These are phyloP conservation scores for Moricandia moricandioides DNA, from an alignment of 345 rosid genomes.

Conservation along the genomic window DNA sequence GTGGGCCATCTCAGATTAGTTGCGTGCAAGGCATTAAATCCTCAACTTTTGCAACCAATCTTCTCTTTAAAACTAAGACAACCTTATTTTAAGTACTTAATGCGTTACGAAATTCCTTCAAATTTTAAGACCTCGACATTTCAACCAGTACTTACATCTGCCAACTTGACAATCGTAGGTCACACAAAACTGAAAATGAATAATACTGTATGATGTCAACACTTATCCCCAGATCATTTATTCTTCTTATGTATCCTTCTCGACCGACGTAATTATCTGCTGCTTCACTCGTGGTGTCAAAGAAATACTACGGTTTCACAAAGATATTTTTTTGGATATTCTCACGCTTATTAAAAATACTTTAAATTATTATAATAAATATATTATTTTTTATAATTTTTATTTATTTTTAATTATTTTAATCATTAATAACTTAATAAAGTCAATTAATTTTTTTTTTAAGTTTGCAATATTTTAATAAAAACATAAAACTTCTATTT, in stretches of 20 bases:
- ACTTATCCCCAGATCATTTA: not conserved
- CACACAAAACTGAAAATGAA: slow-evolving; percentile 23
- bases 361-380: too few species aligned
- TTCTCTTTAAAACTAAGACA: not conserved
- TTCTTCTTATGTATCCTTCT: not conserved
- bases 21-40: slow-evolving; percentile 19
- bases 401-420: too few species aligned
- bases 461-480: too few species aligned
- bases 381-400: too few species aligned
- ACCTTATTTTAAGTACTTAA: not conserved
- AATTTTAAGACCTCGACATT: not conserved
- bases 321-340: too few species aligned
- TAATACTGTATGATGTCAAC: slow-evolving; percentile 26
- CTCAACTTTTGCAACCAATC: not conserved
- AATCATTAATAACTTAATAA: too few species aligned
- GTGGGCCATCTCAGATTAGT: not conserved
- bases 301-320: too few species aligned
- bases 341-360: too few species aligned
- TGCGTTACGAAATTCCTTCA: not conserved
- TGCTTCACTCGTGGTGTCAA: slow-evolving; percentile 17
- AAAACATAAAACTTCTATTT: too few species aligned
- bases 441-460: too few species aligned
- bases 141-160: not conserved
- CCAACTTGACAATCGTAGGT: not conserved
- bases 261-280: slow-evolving; percentile 15